phyloP scores from a whole-genome alignment of 2,329 filamentous ascomycete genomes.

The Fonsecaea erecta region DNA sequence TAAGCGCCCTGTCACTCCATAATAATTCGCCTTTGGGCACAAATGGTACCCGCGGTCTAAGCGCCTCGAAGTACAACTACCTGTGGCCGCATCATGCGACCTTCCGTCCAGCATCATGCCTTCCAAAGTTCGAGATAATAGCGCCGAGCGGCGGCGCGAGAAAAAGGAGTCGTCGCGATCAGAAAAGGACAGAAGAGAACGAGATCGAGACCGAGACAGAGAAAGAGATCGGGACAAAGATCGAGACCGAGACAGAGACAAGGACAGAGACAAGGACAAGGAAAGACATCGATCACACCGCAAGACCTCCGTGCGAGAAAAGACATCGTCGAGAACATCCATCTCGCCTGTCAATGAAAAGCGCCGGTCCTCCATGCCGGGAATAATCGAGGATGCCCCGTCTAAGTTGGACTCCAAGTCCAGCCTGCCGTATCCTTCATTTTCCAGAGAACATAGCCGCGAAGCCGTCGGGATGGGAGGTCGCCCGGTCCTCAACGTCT shows the following conservation, averaged over 20 bases:
- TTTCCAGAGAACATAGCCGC: conserved; percentile 91
- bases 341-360: conserved; percentile 37
- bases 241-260: conserved; percentile 28
- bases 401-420: conserved; percentile 46
- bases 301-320: conserved; percentile 33
- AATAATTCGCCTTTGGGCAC: conserved; percentile 16
- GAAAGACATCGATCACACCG: conserved; percentile 33
- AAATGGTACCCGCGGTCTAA: conserved; percentile 32
- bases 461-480: conserved; percentile 73
- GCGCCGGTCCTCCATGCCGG: conserved; percentile 41
- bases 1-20: conserved; percentile 32
- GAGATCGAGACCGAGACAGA: conserved; percentile 28
- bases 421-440: conserved; percentile 74
- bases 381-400: conserved; percentile 28
- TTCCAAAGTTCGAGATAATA: conserved; percentile 36
- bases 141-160: conserved; percentile 34
- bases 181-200: conserved; percentile 35
- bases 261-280: conserved; percentile 28
- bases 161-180: conserved; percentile 33
- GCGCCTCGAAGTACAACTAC: conserved; percentile 27
- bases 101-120: conserved; percentile 35
- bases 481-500: conserved; percentile 47
- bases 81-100: conserved; percentile 35
- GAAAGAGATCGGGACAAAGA: conserved; percentile 27
- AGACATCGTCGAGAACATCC: conserved; percentile 36